phyloP scores from a whole-genome alignment of 805 yeast species.

The Candida lessepsii region DNA sequence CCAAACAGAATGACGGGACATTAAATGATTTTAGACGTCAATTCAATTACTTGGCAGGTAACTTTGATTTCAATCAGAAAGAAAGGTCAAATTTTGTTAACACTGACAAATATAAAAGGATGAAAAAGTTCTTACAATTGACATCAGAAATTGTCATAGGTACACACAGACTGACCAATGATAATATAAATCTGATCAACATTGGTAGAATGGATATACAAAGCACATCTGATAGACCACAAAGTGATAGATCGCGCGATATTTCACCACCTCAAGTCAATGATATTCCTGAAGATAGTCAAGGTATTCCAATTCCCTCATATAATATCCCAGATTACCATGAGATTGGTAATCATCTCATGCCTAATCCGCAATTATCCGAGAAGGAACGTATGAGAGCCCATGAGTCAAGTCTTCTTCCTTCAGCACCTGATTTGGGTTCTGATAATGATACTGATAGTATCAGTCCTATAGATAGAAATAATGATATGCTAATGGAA shows the following conservation, averaged over 20 bases:
- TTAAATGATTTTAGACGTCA: constrained; percentile 23
- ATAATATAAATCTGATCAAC: constrained; percentile 1
- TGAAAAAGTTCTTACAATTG: constrained; percentile 75
- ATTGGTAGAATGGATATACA: constrained; percentile 1
- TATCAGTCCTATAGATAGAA: constrained; percentile 21
- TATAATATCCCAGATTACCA: constrained; percentile 25
- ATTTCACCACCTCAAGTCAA: too few species aligned
- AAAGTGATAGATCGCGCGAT: constrained; percentile 8
- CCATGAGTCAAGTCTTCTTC: constrained; percentile 59
- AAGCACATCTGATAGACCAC: constrained; percentile 7
- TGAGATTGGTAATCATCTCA: constrained; percentile 16
- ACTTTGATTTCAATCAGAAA: constrained; percentile 23
- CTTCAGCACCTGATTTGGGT: constrained; percentile 43
- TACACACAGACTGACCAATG: constrained; percentile 53
- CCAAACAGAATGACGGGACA: background rate
- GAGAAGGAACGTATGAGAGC: constrained; percentile 59
- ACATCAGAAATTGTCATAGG: constrained; percentile 82
- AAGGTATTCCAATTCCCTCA: constrained; percentile 13
- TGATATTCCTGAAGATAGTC: constrained; percentile 20
- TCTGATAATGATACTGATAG: constrained; percentile 19
- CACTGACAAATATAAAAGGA: constrained; percentile 74
- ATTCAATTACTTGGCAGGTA: constrained; percentile 22
- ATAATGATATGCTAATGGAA: constrained; percentile 8
- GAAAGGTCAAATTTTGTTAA: constrained; percentile 55
- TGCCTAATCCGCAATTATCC: constrained; percentile 27